Evolutionary conservation across 2,329 filamentous ascomycete species (phyloP), one percentile per base, ranked within the genome.

Genomic region (Colletotrichum lupini): DNA sequence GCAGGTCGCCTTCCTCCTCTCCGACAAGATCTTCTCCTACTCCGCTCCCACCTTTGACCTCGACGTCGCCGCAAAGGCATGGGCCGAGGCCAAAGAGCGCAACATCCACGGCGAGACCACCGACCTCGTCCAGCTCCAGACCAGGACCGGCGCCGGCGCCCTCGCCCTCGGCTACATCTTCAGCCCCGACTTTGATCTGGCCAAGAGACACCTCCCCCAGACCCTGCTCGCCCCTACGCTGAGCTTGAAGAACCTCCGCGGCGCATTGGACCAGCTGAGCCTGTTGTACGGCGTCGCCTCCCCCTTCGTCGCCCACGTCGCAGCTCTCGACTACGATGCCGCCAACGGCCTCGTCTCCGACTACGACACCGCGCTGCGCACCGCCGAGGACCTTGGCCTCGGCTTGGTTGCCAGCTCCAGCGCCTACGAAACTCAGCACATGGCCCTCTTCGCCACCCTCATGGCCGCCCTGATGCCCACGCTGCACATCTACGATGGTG

Each of bases 161-260:
- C 93, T 98, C 80, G 95, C 97, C 26, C 89, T 99, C 61, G 97
- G 97, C 70, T 99, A 99, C 85, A 94, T 98, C 82, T 99, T 98
- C 88, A 98, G 95, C 74, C 94, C 95, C 79, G 97, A 99, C 84
- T 98, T 98, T 80, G 95, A 98, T 82, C 84, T 98, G 79, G 91
- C 90, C 86, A 98, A 97, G 88, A 92, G 95, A 77, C 92, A 97
- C 81, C 92, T 98, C 72, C 96, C 97, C 3, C 97, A 99, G 88
- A 92, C 94, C 19, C 92, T 99, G 75, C 85, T 99, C 75, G 96
- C 95, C 11, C 94, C 95, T 3, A 95, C 95, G 0, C 92, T 94
- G 58, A 96, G 92, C 76, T 87, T 99, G 76, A 90, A 91, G 73
- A 92, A 93, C 80, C 89, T 99, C 79, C 93, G 95, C 55, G 87